Evolutionary conservation across 2,329 filamentous ascomycete genomes (phyloP).

Genomic region (Penicillium sclerotiorum): DNA sequence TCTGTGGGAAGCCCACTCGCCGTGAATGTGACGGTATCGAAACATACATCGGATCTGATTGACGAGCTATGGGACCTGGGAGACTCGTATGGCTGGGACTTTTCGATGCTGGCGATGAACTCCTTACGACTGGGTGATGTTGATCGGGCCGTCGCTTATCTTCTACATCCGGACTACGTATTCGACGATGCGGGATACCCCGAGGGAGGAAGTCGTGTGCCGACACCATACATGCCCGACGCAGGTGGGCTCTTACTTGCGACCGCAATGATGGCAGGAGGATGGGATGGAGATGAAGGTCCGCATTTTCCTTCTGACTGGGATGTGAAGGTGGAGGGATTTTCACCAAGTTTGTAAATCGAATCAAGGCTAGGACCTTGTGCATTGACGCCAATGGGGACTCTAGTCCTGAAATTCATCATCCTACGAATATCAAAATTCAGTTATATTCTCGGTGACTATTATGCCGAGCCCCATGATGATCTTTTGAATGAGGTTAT

Average conservation of each 20-base stretch:
- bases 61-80: constrained; percentile 46
- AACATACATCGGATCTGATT: constrained; percentile 45
- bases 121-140: constrained; percentile 46
- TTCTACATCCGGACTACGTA: constrained; percentile 54
- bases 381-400: too few relatives aligned
- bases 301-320: constrained; percentile 6
- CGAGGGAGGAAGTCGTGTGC: constrained; percentile 51
- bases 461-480: too few relatives aligned
- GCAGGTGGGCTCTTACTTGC: constrained; percentile 54
- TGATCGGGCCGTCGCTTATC: constrained; percentile 44
- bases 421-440: too few relatives aligned
- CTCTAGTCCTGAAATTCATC: too few relatives aligned
- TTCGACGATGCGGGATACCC: constrained; percentile 63
- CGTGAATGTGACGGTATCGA: constrained; percentile 42
- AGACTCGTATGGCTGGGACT: constrained; percentile 52
- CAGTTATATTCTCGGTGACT: too few relatives aligned
- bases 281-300: constrained; percentile 52
- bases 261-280: constrained; percentile 60
- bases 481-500: too few relatives aligned
- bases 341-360: constrained; percentile 2
- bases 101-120: constrained; percentile 52
- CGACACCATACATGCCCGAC: constrained; percentile 62
- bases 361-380: too few relatives aligned
- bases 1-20: constrained; percentile 22
- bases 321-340: constrained; percentile 7